phyloP scores from a whole-genome alignment of 495 filamentous ascomycete species.

The Sphaerosporella brunnea region DNA sequence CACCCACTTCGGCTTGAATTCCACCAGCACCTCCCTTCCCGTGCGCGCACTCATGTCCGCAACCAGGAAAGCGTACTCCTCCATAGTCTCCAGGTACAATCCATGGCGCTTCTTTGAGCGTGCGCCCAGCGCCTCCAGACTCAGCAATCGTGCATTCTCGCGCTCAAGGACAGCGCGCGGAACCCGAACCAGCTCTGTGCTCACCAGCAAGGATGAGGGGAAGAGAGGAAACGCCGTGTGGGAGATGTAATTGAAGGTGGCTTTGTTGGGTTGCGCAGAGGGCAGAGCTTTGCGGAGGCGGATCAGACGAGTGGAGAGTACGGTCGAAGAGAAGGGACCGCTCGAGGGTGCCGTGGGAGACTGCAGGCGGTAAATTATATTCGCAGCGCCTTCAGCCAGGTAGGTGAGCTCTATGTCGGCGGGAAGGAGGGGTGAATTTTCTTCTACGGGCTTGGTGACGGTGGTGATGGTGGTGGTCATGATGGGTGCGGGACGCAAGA shows the following conservation, averaged over 20 bases:
- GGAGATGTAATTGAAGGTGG: constrained; percentile 16
- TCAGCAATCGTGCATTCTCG: constrained; percentile 10
- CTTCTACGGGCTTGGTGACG: too few species aligned
- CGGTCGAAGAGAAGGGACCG: not conserved
- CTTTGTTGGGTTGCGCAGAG: constrained; percentile 19
- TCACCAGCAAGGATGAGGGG: constrained; percentile 14
- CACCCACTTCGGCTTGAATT: constrained; percentile 96
- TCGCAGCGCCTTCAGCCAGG: constrained; percentile 25
- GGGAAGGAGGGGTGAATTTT: constrained; percentile 14
- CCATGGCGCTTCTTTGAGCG: constrained; percentile 14
- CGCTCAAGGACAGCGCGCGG: constrained; percentile 10
- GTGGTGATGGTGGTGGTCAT: too few species aligned
- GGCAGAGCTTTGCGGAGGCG: constrained; percentile 24
- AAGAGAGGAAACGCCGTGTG: constrained; percentile 22
- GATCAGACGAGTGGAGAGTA: constrained; percentile 14
- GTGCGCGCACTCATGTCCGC: constrained; percentile 54
- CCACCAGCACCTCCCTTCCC: constrained; percentile 35
- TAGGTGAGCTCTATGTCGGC: constrained; percentile 11
- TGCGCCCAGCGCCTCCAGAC: constrained; percentile 5
- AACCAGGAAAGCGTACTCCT: constrained; percentile 52
- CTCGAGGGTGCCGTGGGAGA: not conserved
- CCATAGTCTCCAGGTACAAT: constrained; percentile 21
- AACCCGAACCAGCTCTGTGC: constrained; percentile 15
- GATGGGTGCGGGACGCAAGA: too few species aligned
- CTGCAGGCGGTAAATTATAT: constrained; percentile 25